Base-by-base conservation (phyloP, 2,329 filamentous ascomycete genomes). In the Phialophora macrospora region DNA sequence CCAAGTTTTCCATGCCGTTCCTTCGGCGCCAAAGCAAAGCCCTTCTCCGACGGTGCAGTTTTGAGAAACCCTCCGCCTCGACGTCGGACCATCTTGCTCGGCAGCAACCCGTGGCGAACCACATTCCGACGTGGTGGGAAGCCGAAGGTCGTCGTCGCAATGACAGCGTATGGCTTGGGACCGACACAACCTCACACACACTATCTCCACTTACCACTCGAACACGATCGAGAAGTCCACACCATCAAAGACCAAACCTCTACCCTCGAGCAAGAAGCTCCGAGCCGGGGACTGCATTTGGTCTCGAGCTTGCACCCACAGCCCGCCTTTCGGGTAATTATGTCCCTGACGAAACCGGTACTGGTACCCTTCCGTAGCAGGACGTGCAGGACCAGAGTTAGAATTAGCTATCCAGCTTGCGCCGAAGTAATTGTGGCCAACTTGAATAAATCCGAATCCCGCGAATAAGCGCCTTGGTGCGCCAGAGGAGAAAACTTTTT, bases 151-250 rank as follows among this genome's bases (percentile, higher is more conserved):
- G 64, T 11, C 68, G 63, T 30, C 64, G 70, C 24, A 72, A 69
- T 38, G 71, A 72, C 46, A 71, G 68, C 60, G 58, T 72, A 8
- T 72, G 68, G 70, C 38, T 71, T 62, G 70, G 67, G 9, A 65
- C 65, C 26, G 65, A 67, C 41, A 62, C 63, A 17, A n/a, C 57
- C 12, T 26, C 59, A 4, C 58, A 67, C 22, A 54, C 46, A 2
- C n/a, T 67, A 1, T 64, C 63, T 22, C 62, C 62, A 7, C 55
- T 65, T 17, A 32, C 46, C 8, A 55, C 56, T 28, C 52, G 68
- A 26, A 55, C 46, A 26, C 62, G 67, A 32, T 69, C 67, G 11
- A 67, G 54, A 34, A 69, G 67, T 57, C 62, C 65, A 30, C 58
- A 66, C 14, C 65, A 65, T 48, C 8, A 22, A 6, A 55, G 20